A percentile compares a stretch with the other conserved stretches of the same genome.
phyloP scores from a whole-genome alignment of 495 filamentous ascomycete genomes.

The Daldinia caldariorum region DNA sequence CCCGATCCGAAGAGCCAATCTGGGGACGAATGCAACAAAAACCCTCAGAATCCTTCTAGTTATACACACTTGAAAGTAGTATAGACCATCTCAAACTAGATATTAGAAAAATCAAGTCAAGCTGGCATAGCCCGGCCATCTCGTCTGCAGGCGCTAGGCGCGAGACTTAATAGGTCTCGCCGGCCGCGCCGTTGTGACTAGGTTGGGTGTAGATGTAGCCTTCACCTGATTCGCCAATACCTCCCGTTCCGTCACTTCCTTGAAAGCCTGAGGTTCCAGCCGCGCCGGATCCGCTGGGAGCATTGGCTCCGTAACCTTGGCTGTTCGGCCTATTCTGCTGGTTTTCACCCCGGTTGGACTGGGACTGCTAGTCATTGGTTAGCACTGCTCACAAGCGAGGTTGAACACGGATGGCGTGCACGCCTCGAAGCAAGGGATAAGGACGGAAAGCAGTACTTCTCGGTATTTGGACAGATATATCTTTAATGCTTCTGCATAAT shows the following conservation, averaged over 20 bases:
- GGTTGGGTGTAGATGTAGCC: constrained; percentile 72
- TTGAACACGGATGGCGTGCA: constrained; percentile 9
- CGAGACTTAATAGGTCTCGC: constrained; percentile 50
- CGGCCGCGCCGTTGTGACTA: constrained; percentile 74
- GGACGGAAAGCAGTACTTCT: constrained; percentile 74
- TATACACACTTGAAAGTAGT: constrained; percentile 44
- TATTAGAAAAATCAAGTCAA: constrained; percentile 10
- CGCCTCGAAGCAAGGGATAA: constrained; percentile 29
- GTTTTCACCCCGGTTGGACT: constrained; percentile 79
- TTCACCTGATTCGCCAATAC: constrained; percentile 69
- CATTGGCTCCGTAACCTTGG: constrained; percentile 71
- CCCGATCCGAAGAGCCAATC: constrained; percentile 33
- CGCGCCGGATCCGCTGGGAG: constrained; percentile 56
- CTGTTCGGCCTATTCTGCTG: constrained; percentile 73
- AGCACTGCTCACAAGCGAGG: constrained; percentile 42
- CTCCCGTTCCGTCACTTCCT: constrained; percentile 66
- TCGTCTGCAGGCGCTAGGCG: constrained; percentile 28
- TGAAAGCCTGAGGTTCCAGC: constrained; percentile 60
- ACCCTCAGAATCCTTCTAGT: constrained; percentile 39
- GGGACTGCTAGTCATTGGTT: constrained; percentile 66
- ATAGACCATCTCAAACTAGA: constrained; percentile 19
- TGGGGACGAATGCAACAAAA: constrained; percentile 14
- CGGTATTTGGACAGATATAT: constrained; percentile 98
- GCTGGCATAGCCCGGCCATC: constrained; percentile 9
- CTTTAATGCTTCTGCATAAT: constrained; percentile 96